Evolutionary conservation across 1,284 basidiomycete genomes (phyloP), one percentile per base, ranked within the genome.

Genomic region (Singerocomus inundabilis): DNA sequence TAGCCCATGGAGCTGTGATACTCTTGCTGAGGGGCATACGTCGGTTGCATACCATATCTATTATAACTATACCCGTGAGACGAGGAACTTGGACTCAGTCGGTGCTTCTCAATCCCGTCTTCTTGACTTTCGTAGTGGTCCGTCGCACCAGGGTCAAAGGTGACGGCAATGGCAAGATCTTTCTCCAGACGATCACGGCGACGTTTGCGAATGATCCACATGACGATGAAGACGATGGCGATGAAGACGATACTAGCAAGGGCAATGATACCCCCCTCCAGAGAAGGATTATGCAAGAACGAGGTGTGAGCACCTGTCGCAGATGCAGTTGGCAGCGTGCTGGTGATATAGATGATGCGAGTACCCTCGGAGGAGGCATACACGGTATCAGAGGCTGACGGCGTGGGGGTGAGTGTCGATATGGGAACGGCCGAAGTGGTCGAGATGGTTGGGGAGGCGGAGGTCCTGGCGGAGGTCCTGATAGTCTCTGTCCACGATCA

Each of bases 241-340:
- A 79, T 58, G 43, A 87, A 70, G 34, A 79, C 58, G 34, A 87
- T 53, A 11, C 78, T 81, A 15, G 72, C 72, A n/a, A 82, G 52
- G 21, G 72, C 69, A 55, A 88, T 84, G 12, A 86, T 73, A 13
- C 77, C 67, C 8, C 79, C 79, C 30, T 78, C 77, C 21, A 83
- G 70, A 12, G 77, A 71, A 64, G 82, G 85, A 67, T 88, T 84
- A 53, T 80, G 66, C 37, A 87, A 61, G 70, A 88, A 88, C 18
- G 73, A 62, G 18, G 61, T 45, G 10, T 68, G 39, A 28, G 63
- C 33, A 21, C 60, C 44, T 0, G 59, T 57, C n/a, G 58, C 24
- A 35, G 67, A 59, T 15, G 58, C 28, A 18, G 46, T 38, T 34
- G 58, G 48, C 15, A 53, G 48, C 5, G 52, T 54, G 41, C 53